These are phyloP conservation scores for Cicer judaicum DNA, from an alignment of 306 rosid genomes.

Conservation along the genomic window DNA sequence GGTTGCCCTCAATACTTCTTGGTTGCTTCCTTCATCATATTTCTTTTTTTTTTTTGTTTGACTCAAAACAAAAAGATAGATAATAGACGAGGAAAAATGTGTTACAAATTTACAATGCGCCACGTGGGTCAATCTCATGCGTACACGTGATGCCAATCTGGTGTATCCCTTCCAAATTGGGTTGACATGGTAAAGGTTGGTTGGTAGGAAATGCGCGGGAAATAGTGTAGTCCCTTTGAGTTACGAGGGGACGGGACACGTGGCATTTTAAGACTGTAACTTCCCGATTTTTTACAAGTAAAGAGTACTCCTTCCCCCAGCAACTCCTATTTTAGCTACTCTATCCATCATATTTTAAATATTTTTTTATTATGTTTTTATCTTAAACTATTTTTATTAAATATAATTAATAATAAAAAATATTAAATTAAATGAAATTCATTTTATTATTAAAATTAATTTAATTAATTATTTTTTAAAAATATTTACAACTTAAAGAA, in stretches of 20 bases:
- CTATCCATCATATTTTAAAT: no score
- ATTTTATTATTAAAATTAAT: no score
- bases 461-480: no score
- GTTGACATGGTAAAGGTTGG: slow-evolving; percentile 9
- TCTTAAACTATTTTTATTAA: no score
- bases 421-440: no score
- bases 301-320: no score
- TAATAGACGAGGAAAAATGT: not conserved
- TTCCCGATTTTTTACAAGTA: no score
- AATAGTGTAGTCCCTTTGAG: slow-evolving; percentile 28
- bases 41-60: slow-evolving; percentile 43
- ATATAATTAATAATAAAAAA: no score
- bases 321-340: no score
- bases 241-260: not conserved
- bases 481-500: no score
- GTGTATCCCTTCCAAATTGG: not conserved
- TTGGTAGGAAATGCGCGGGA: slow-evolving; percentile 38
- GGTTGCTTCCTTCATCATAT: not conserved
- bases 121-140: slow-evolving; percentile 27
- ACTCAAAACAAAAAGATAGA: not conserved
- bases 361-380: no score
- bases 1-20: slow-evolving; percentile 18
- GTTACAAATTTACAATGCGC: not conserved
- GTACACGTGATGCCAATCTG: slow-evolving; percentile 43
- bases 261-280: slow-evolving; percentile 10